These are phyloP conservation scores for Blastobotrys apis DNA, from an alignment of 1,139 yeast genomes.

Conservation along the genomic window DNA sequence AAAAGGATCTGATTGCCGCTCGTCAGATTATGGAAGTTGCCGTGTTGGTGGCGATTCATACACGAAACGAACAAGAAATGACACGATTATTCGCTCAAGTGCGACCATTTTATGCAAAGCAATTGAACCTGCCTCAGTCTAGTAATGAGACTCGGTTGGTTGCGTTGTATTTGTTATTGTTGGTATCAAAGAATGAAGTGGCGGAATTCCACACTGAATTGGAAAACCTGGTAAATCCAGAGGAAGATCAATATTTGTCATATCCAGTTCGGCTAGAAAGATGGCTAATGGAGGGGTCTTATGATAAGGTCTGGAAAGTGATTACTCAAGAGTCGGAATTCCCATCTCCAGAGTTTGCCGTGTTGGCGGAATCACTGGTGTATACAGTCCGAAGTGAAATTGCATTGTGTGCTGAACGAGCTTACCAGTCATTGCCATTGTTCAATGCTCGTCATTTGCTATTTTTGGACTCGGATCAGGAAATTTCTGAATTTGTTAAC, in stretches of 20 bases:
- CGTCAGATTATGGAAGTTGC: slow-evolving; percentile 85
- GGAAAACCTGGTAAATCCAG: slow-evolving; percentile 65
- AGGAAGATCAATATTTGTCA: slow-evolving; percentile 55
- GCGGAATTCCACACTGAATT: slow-evolving; percentile 87
- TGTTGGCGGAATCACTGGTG: slow-evolving; percentile 49
- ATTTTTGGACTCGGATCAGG: slow-evolving; percentile 67
- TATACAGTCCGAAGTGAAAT: slow-evolving; percentile 80
- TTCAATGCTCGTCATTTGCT: slow-evolving; percentile 78
- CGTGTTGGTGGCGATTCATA: slow-evolving; percentile 68
- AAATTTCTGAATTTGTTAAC: slow-evolving; percentile 56
- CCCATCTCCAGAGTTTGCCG: slow-evolving; percentile 45
- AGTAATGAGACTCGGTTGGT: slow-evolving; percentile 71
- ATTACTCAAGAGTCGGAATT: slow-evolving; percentile 46
- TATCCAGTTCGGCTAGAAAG: slow-evolving; percentile 89
- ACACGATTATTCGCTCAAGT: slow-evolving; percentile 72
- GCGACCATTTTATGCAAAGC: slow-evolving; percentile 61
- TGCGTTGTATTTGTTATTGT: slow-evolving; percentile 68
- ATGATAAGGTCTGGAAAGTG: slow-evolving; percentile 85
- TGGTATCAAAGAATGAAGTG: slow-evolving; percentile 77
- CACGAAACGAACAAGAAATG: slow-evolving; percentile 58
- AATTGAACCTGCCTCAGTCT: slow-evolving; percentile 48
- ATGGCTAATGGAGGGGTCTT: slow-evolving; percentile 95
- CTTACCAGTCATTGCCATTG: slow-evolving; percentile 71
- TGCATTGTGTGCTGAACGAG: slow-evolving; percentile 78
- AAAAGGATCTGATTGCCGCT: slow-evolving; percentile 68